phyloP scores from a whole-genome alignment of 192 early-diverging fungal species.

The Backusella westeae region DNA sequence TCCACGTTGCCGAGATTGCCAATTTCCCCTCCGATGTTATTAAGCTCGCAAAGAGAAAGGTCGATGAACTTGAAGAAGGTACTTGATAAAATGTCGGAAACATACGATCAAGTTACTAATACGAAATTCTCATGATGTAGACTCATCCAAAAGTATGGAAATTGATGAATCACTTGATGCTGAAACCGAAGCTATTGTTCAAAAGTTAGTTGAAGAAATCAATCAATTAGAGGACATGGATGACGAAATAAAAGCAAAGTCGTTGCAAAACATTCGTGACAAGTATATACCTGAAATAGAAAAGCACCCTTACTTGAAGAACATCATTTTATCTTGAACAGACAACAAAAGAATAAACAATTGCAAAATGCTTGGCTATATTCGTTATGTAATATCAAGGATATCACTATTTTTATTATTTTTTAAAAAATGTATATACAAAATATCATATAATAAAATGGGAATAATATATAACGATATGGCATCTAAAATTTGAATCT shows the following conservation, averaged over 20 bases:
- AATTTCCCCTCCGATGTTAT: slow-evolving; percentile 86
- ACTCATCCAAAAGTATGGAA: neutral
- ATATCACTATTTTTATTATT: neutral
- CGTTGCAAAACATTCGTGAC: slow-evolving; percentile 42
- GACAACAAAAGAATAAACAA: neutral
- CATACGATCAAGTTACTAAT: neutral
- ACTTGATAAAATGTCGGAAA: neutral
- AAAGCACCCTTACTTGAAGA: slow-evolving; percentile 55
- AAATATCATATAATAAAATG: too few relatives aligned
- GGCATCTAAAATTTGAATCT: too few relatives aligned
- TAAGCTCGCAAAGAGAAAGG: slow-evolving; percentile 81
- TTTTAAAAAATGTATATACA: neutral
- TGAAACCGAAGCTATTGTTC: slow-evolving; percentile 27
- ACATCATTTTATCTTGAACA: neutral
- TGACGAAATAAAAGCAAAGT: slow-evolving; percentile 31
- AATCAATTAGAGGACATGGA: slow-evolving; percentile 33
- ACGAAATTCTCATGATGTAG: slow-evolving; percentile 31
- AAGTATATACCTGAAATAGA: slow-evolving; percentile 62
- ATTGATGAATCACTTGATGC: slow-evolving; percentile 20
- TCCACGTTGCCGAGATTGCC: slow-evolving; percentile 95
- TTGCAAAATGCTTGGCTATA: neutral
- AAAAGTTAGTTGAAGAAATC: slow-evolving; percentile 49
- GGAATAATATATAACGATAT: too few relatives aligned
- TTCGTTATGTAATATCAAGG: neutral
- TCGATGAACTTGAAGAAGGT: slow-evolving; percentile 77